A percentile compares a stretch with the other conserved stretches of the same genome.
Conservation (phyloP, 2,329 filamentous ascomycete genomes). For the Sclerotinia subarctica region DNA sequence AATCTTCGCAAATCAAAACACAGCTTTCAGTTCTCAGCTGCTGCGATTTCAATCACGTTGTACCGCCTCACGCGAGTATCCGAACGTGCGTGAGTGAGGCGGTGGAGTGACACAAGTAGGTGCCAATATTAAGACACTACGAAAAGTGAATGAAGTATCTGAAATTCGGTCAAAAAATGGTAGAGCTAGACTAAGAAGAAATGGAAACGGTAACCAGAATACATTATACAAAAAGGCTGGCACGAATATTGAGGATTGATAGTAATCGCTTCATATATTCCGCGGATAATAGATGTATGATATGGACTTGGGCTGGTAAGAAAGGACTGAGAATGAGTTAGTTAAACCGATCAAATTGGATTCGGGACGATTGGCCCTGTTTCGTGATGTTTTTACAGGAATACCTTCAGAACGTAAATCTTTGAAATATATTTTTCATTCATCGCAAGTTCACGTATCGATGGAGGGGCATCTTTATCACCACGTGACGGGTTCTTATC, state of each 20-base stretch:
- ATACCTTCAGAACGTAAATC: neutral
- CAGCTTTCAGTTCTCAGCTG: neutral
- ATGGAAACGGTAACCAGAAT: neutral
- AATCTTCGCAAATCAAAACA: conserved; percentile 8
- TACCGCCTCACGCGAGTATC: conserved; percentile 1
- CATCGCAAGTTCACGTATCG: neutral
- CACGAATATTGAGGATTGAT: neutral
- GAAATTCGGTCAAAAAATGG: neutral
- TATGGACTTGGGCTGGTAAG: neutral
- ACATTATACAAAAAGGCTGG: neutral
- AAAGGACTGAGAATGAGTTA: neutral
- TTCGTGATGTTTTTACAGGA: neutral
- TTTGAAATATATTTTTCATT: neutral
- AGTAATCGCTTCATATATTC: neutral
- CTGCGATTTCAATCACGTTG: neutral
- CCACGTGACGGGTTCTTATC: neutral
- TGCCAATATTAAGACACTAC: neutral
- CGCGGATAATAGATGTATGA: too few species aligned
- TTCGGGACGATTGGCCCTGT: neutral
- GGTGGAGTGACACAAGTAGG: neutral
- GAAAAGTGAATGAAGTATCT: neutral
- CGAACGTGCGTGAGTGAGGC: neutral
- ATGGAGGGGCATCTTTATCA: conserved; percentile 8
- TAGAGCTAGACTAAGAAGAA: neutral
- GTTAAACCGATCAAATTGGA: neutral